phyloP scores from a whole-genome alignment of 768 basidiomycete species.

The Chalciporus piperatus region DNA sequence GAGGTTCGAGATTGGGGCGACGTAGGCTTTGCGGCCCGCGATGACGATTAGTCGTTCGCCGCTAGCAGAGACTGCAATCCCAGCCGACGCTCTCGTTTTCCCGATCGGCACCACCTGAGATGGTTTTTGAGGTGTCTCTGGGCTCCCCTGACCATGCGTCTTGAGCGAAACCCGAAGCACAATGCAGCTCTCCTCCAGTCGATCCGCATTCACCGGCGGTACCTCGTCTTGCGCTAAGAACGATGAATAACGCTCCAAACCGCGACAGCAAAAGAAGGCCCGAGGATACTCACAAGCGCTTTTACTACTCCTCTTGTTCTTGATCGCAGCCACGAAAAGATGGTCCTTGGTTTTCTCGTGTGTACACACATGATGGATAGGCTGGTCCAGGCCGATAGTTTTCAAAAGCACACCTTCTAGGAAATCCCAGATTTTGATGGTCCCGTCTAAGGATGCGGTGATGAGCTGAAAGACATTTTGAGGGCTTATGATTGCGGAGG shows the following conservation, averaged over 20 bases:
- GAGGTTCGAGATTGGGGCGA: slow-evolving; percentile 56
- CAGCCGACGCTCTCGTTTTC: slow-evolving; percentile 60
- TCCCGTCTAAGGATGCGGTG: slow-evolving; percentile 81
- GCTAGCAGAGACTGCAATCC: slow-evolving; percentile 70
- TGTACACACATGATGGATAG: slow-evolving; percentile 68
- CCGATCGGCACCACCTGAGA: slow-evolving; percentile 57
- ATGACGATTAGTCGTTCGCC: slow-evolving; percentile 77
- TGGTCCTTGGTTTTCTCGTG: slow-evolving; percentile 66
- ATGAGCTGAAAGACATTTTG: slow-evolving; percentile 88
- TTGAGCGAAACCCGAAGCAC: slow-evolving; percentile 66
- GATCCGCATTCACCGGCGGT: background rate
- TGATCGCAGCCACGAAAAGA: slow-evolving; percentile 68
- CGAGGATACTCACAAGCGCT: slow-evolving; percentile 14
- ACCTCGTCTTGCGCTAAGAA: slow-evolving; percentile 9
- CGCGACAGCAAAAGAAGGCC: background rate
- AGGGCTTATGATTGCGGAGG: slow-evolving; percentile 75
- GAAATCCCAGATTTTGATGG: slow-evolving; percentile 90
- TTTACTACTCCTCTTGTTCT: slow-evolving; percentile 44
- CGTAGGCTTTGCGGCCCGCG: slow-evolving; percentile 75
- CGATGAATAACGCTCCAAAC: slow-evolving; percentile 2
- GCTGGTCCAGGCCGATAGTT: slow-evolving; percentile 66
- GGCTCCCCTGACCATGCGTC: slow-evolving; percentile 31
- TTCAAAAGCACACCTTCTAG: slow-evolving; percentile 78
- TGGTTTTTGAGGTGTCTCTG: slow-evolving; percentile 43
- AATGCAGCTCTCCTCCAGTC: slow-evolving; percentile 44